A percentile compares a stretch with the other conserved stretches of the same genome.
Evolutionary conservation across 2,329 filamentous ascomycete genomes (phyloP).

Genomic region (Monilinia fructicola): DNA sequence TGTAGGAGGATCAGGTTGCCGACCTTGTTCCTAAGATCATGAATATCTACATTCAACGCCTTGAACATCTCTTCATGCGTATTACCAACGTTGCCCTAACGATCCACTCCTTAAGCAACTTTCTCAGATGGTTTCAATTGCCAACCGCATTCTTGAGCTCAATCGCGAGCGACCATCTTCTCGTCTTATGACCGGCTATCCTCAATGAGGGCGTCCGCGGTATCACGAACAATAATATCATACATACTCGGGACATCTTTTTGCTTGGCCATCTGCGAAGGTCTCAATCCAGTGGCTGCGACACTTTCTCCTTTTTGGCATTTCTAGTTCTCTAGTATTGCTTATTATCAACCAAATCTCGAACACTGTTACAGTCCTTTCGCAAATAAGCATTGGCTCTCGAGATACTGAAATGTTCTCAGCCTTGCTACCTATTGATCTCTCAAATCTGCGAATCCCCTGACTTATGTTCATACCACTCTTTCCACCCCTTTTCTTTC

Average conservation of each 20-base stretch:
- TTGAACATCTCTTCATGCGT: slow-evolving; percentile 54
- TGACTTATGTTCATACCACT: slow-evolving; percentile 12
- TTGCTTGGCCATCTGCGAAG: background rate
- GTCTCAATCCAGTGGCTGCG: background rate
- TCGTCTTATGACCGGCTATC: slow-evolving; percentile 16
- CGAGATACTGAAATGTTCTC: slow-evolving; percentile 41
- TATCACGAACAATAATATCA: slow-evolving; percentile 1
- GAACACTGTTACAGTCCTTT: slow-evolving; percentile 24
- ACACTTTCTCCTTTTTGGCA: slow-evolving; percentile 30
- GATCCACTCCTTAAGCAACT: slow-evolving; percentile 52
- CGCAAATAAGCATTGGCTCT: slow-evolving; percentile 22
- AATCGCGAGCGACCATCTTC: slow-evolving; percentile 25
- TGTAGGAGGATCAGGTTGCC: slow-evolving; percentile 54
- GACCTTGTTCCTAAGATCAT: slow-evolving; percentile 59
- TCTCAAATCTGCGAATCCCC: background rate
- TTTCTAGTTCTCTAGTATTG: slow-evolving; percentile 31
- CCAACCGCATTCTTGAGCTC: slow-evolving; percentile 39
- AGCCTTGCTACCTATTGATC: slow-evolving; percentile 13
- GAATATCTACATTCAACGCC: slow-evolving; percentile 51
- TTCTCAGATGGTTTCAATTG: slow-evolving; percentile 44
- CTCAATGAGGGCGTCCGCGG: background rate
- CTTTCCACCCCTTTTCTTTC: background rate
- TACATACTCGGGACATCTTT: slow-evolving; percentile 13
- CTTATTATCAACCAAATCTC: slow-evolving; percentile 29
- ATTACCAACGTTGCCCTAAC: slow-evolving; percentile 49